These are phyloP conservation scores for Earliella scabrosa DNA, from an alignment of 1,284 basidiomycete species.

Conservation along the genomic window DNA sequence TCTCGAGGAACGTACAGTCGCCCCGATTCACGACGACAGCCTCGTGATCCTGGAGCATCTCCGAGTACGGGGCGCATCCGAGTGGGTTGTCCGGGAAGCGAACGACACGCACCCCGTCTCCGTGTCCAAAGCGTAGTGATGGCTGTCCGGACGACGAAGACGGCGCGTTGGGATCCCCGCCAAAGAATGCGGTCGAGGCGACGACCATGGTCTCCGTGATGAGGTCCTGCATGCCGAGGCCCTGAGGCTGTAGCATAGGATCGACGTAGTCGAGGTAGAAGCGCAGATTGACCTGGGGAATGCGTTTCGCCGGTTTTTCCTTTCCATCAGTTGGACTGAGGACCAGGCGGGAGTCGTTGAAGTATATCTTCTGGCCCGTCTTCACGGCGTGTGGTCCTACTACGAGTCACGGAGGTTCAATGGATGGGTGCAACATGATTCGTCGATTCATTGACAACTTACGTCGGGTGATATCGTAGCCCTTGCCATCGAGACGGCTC, in stretches of 20 bases:
- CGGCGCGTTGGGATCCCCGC: conserved; percentile 55
- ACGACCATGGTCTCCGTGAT: conserved; percentile 52
- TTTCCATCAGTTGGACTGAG: conserved; percentile 36
- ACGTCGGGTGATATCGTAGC: conserved; percentile 87
- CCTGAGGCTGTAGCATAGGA: conserved; percentile 44
- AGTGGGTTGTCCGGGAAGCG: conserved; percentile 52
- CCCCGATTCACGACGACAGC: conserved; percentile 69
- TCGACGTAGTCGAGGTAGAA: conserved; percentile 59
- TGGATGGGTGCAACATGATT: no score
- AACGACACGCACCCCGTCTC: conserved; percentile 55
- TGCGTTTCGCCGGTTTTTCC: conserved; percentile 15
- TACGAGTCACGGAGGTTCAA: no score
- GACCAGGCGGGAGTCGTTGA: conserved; percentile 74
- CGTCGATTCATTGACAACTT: no score
- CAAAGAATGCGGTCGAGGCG: conserved; percentile 75
- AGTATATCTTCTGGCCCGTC: conserved; percentile 79
- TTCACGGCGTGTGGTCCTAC: conserved; percentile 85
- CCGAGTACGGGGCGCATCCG: conserved; percentile 64
- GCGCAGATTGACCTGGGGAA: conserved; percentile 56
- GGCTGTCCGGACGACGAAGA: conserved; percentile 25
- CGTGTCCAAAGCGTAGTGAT: conserved; percentile 49
- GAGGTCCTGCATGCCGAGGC: conserved; percentile 37
- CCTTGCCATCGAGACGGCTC: conserved; percentile 79
- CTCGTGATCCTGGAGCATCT: conserved; percentile 47
- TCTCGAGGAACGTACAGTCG: conserved; percentile 83